Evolutionary conservation across 208 protist species (phyloP).

Genomic region (Porcisia deanei): DNA sequence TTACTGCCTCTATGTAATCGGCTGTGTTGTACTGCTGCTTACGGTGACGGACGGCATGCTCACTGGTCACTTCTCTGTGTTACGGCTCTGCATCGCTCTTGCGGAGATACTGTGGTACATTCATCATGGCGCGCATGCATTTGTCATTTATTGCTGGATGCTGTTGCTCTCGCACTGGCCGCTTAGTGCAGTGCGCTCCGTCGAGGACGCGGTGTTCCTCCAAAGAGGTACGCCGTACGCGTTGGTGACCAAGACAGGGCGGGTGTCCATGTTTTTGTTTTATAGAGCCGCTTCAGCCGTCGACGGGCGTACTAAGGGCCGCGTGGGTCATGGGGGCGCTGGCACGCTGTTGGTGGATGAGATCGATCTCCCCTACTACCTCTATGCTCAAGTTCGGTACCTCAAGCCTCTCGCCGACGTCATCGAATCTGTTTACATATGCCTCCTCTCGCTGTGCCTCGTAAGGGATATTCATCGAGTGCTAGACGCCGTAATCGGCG

Average conservation of each 20-base stretch:
- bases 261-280: slow-evolving; percentile 46
- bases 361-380: slow-evolving; percentile 33
- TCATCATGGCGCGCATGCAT: slow-evolving; percentile 55
- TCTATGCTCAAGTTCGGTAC: slow-evolving; percentile 34
- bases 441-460: slow-evolving; percentile 23
- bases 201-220: slow-evolving; percentile 14
- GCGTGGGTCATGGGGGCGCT: not conserved
- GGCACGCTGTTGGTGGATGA: slow-evolving; percentile 10
- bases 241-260: slow-evolving; percentile 25
- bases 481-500: slow-evolving; percentile 35
- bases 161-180: slow-evolving; percentile 43
- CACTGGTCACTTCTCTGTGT: slow-evolving; percentile 42
- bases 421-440: slow-evolving; percentile 18
- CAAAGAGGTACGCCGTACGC: slow-evolving; percentile 43
- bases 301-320: slow-evolving; percentile 7
- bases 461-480: slow-evolving; percentile 17
- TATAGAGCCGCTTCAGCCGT: slow-evolving; percentile 24
- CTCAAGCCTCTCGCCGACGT: slow-evolving; percentile 23
- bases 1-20: slow-evolving; percentile 7
- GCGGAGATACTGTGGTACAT: slow-evolving; percentile 51
- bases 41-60: slow-evolving; percentile 41
- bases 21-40: slow-evolving; percentile 37
- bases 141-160: slow-evolving; percentile 49
- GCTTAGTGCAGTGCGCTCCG: slow-evolving; percentile 6
- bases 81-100: slow-evolving; percentile 32